These are phyloP conservation scores for Oenanthe sinensis DNA, from an alignment of 129 eudicot genomes.

Conservation along the genomic window DNA sequence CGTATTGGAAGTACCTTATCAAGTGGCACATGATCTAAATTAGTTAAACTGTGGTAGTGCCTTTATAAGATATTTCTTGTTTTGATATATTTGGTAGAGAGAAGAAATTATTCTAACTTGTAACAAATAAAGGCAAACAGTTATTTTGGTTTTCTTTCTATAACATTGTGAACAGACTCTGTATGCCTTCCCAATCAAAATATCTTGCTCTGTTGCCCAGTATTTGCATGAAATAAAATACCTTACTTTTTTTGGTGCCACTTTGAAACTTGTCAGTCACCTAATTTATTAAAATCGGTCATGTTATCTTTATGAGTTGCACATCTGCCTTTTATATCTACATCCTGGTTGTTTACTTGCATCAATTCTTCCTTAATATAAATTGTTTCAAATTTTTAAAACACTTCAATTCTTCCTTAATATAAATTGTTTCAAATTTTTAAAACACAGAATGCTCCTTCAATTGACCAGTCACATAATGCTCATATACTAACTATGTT, in stretches of 20 bases:
- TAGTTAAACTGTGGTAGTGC: conserved; percentile 50
- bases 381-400: no score
- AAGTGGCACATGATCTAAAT: conserved; percentile 32
- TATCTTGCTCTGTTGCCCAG: background rate
- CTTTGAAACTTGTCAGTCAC: background rate
- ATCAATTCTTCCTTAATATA: background rate
- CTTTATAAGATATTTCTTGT: conserved; percentile 14
- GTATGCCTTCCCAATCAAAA: background rate
- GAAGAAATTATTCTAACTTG: background rate
- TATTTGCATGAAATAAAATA: background rate
- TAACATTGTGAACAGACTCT: background rate
- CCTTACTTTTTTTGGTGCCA: background rate
- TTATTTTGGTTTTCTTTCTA: background rate
- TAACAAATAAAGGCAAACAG: background rate
- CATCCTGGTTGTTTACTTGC: background rate
- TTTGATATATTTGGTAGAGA: background rate
- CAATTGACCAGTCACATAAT: no score
- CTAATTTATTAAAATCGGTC: background rate
- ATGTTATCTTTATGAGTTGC: background rate
- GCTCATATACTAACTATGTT: no score
- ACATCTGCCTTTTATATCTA: no score
- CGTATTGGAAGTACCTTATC: conserved; percentile 29
- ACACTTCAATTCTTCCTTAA: background rate
- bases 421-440: background rate
- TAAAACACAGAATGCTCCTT: no score